Evolutionary conservation across 345 rosid species (phyloP).

Genomic region (Eucalyptus albens): DNA sequence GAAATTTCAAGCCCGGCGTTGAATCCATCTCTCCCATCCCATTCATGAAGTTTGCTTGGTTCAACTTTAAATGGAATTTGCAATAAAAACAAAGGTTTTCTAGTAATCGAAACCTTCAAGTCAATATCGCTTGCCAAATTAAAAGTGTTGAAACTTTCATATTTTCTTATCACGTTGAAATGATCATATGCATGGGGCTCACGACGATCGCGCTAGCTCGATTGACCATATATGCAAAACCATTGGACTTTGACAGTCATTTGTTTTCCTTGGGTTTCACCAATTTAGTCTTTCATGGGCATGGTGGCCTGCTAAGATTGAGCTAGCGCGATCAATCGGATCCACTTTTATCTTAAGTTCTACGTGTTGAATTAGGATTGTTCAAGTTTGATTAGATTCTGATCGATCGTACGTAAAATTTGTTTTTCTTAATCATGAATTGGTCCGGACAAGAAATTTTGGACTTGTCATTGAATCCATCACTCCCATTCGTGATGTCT

Average conservation of each 20-base stretch:
- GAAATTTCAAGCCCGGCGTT: not conserved
- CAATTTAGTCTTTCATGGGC: too few species aligned
- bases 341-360: not conserved
- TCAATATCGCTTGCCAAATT: too few species aligned
- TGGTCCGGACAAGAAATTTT: not conserved
- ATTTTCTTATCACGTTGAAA: not conserved
- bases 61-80: not conserved
- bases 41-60: not conserved
- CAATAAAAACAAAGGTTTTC: not conserved
- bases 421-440: not conserved
- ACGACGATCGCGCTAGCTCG: rapidly evolving
- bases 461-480: not conserved
- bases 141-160: too few species aligned
- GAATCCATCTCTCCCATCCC: not conserved
- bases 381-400: not conserved
- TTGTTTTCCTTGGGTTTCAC: too few species aligned
- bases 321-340: not conserved
- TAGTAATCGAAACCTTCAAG: too few species aligned
- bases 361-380: not conserved
- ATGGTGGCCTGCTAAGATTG: not conserved
- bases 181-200: not conserved
- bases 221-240: not conserved
- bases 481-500: not conserved
- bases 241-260: not conserved
- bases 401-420: rapidly evolving